Percentiles rank a stretch among this genome's conserved stretches.
These are phyloP conservation scores for Coffea humblotiana DNA, from an alignment of 305 asterid species.

Conservation along the genomic window DNA sequence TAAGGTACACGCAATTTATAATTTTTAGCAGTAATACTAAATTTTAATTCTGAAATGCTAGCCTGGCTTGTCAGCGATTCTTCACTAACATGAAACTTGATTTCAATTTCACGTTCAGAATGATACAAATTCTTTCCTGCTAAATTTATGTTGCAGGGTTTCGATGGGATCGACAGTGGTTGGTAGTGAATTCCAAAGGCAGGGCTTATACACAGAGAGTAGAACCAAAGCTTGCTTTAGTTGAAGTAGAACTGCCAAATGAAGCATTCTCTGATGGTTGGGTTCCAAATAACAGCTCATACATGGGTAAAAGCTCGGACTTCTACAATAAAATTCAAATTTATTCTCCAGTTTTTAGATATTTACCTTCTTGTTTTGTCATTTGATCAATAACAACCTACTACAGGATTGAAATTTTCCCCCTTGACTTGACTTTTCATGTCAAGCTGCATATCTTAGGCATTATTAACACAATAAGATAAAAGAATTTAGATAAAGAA, in stretches of 20 bases:
- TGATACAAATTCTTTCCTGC: neutral
- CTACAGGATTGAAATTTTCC: neutral
- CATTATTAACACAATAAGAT: neutral
- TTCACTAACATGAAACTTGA: neutral
- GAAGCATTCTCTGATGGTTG: slow-evolving; percentile 49
- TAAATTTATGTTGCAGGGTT: slow-evolving; percentile 39
- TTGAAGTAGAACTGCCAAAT: slow-evolving; percentile 47
- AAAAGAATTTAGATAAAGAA: neutral
- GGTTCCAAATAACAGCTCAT: slow-evolving; percentile 45
- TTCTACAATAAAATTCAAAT: neutral
- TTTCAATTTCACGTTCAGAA: neutral
- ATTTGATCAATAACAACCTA: neutral
- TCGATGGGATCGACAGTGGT: slow-evolving; percentile 68
- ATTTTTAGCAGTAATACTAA: neutral
- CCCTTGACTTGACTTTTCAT: neutral
- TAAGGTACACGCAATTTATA: too few relatives aligned
- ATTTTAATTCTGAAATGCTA: neutral
- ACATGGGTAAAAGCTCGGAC: slow-evolving; percentile 38
- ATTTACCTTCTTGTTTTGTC: neutral
- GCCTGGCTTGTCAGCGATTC: neutral
- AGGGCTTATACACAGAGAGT: slow-evolving; percentile 66
- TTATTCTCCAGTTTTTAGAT: neutral
- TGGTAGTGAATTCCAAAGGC: slow-evolving; percentile 57
- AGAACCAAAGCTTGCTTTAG: slow-evolving; percentile 58
- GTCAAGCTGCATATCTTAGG: neutral